These are phyloP conservation scores for Chimonanthus salicifolius DNA, from an alignment of 164 flowering plant genomes.

Conservation along the genomic window DNA sequence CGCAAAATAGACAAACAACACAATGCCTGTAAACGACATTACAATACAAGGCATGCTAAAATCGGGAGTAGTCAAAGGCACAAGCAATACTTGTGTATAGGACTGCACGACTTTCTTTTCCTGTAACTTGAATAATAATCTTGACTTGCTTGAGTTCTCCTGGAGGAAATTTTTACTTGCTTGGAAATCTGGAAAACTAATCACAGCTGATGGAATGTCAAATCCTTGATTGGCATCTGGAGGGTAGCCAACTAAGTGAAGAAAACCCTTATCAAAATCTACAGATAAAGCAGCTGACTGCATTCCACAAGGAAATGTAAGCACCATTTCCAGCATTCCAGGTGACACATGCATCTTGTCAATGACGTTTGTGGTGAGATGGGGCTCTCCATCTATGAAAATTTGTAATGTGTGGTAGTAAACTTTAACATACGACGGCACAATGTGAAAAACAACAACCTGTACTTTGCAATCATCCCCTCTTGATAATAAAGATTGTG, in stretches of 20 bases:
- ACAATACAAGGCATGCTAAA: conserved; percentile 99
- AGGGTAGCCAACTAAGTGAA: conserved; percentile 92
- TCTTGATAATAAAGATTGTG: conserved; percentile 8
- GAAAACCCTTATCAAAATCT: conserved; percentile 93
- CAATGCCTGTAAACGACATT: conserved; percentile 91
- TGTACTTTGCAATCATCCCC: conserved; percentile 40
- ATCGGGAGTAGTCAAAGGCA: conserved; percentile 96
- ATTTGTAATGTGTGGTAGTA: conserved; percentile 70
- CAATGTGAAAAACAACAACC: conserved; percentile 75
- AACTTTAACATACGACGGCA: conserved; percentile 96
- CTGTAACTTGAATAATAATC: conserved; percentile 65
- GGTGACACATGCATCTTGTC: conserved; percentile 74
- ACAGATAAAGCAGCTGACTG: conserved; percentile 60
- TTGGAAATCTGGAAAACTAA: conserved; percentile 64
- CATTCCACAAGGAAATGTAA: conserved; percentile 56
- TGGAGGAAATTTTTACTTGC: conserved; percentile 34
- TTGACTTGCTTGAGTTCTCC: conserved; percentile 33
- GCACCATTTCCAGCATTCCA: conserved; percentile 76
- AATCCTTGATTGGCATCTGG: conserved; percentile 99
- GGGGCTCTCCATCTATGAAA: conserved; percentile 50
- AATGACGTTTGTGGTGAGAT: conserved; percentile 31
- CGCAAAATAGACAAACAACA: conserved; percentile 89
- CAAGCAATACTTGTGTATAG: conserved; percentile 94
- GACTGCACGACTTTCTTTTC: conserved; percentile 49
- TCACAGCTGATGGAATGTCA: conserved; percentile 89